Conservation (phyloP, 331 rosid species). For the Arachis monticola region DNA sequence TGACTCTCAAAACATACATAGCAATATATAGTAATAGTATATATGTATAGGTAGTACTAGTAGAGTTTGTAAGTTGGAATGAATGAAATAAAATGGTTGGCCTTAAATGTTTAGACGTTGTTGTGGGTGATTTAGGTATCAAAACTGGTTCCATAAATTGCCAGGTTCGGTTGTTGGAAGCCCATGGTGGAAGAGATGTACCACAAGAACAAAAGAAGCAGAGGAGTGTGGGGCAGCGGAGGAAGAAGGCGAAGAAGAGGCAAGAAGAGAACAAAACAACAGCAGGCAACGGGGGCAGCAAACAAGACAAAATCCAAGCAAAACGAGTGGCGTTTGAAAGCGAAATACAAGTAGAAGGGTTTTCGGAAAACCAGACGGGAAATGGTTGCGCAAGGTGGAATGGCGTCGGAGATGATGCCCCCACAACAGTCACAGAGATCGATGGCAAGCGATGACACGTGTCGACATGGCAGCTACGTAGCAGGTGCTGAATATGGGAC, state of each 20-base stretch:
- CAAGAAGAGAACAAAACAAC: constrained; percentile 47
- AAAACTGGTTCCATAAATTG: constrained; percentile 99
- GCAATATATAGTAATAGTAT: too few relatives aligned
- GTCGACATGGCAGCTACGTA: constrained; percentile 55
- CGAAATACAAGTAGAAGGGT: constrained; percentile 58
- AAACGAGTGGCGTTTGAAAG: constrained; percentile 62
- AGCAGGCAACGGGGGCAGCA: constrained; percentile 29
- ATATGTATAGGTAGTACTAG: too few relatives aligned
- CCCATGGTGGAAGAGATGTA: constrained; percentile 99
- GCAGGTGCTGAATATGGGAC: constrained; percentile 62
- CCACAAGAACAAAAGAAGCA: constrained; percentile 79
- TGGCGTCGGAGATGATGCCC: too few relatives aligned
- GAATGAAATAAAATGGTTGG: too few relatives aligned
- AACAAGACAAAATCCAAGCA: constrained; percentile 64
- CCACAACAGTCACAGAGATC: constrained; percentile 25
- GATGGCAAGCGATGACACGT: constrained; percentile 52
- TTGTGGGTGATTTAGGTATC: too few relatives aligned
- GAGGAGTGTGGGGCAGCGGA: constrained; percentile 53
- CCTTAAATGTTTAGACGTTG: too few relatives aligned
- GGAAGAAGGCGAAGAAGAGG: constrained; percentile 40
- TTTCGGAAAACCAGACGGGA: constrained; percentile 72
- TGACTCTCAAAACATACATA: too few relatives aligned
- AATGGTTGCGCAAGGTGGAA: neutral
- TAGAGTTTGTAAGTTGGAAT: too few relatives aligned
- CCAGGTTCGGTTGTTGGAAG: constrained; percentile 99